Evolutionary conservation across 345 rosid species (phyloP), one percentile per base, ranked within the genome.

Genomic region (Citrus australasica): DNA sequence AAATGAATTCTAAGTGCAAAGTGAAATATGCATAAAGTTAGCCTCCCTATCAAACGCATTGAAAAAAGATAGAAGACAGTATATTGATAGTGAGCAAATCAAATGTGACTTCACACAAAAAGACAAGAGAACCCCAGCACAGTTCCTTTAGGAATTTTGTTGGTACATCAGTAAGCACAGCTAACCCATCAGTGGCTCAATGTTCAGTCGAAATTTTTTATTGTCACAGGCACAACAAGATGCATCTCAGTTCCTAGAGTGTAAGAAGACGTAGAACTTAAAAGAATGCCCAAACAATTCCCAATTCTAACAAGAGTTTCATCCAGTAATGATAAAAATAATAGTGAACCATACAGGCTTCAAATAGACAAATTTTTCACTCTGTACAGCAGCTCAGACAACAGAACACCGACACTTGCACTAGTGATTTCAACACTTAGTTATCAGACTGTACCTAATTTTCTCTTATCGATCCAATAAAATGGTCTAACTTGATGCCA

Each of bases 1-100:
- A 73, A 71, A 40, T 14, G 25, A 62, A 38, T 25, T 48, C 67
- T 77, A 76, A 33, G 64, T 24, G 61, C 67, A 77, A 73, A 33
- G 70, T 42, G 55, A 77, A 35, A 73, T 58, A 67, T 24, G 63
- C 14, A 62, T 2, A 58, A 55, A 9, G 32, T 30, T 76, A 62
- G 59, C 24, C 51, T 38, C 51, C 46, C n/a, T 17, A 55, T 37
- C 10, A 19, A 7, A 67, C 56, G 25, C 7, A 51, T 7, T 35
- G 53, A 25, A 19, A 55, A 25, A 33, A 74, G 40, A 58, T 73
- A 42, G 8, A 55, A 25, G 70, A 21, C 14, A 21, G 17, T 66
- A 17, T 38, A 28, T 17, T 6, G 19, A 27, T 53, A 64, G 38
- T 24, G 3, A 70, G 40, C 42, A 46, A 73, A 35, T 33, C 21